Conservation (phyloP, 192 early-diverging fungal genomes). For the Hyaloraphidium curvatum region DNA sequence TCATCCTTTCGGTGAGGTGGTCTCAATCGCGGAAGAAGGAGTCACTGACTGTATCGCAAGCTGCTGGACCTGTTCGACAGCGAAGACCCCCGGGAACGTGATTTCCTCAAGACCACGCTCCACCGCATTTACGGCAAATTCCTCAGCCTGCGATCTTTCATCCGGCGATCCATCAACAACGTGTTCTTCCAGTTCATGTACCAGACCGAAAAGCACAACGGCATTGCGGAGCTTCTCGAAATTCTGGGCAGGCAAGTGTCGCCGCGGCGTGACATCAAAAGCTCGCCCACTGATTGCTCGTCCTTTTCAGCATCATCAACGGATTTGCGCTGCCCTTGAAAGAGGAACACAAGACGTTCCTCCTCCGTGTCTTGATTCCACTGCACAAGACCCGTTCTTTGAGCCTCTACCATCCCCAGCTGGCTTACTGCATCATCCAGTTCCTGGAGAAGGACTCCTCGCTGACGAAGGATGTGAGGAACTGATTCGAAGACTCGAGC, state of each 20-base stretch:
- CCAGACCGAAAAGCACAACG: constrained; percentile 90
- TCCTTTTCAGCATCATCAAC: constrained; percentile 79
- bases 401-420: constrained; percentile 86
- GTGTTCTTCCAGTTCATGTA: constrained; percentile 98
- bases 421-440: constrained; percentile 97
- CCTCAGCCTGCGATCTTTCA: constrained; percentile 88
- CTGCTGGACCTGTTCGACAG: constrained; percentile 95
- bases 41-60: constrained; percentile 19
- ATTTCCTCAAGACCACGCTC: constrained; percentile 94
- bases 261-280: neutral
- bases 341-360: constrained; percentile 95
- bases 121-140: constrained; percentile 99
- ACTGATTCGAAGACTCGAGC: neutral
- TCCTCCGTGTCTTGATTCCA: constrained; percentile 80
- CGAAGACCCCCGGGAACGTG: constrained; percentile 95
- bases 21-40: neutral
- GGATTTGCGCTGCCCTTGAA: constrained; percentile 97
- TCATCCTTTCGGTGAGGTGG: constrained; percentile 65
- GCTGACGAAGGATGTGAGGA: constrained; percentile 62
- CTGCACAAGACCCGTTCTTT: constrained; percentile 91
- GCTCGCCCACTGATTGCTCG: constrained; percentile 6
- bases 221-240: constrained; percentile 93
- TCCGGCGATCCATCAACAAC: constrained; percentile 92
- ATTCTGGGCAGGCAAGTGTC: constrained; percentile 75
- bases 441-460: constrained; percentile 95